phyloP scores from a whole-genome alignment of 257 asterid genomes.

The Capsicum chinense region DNA sequence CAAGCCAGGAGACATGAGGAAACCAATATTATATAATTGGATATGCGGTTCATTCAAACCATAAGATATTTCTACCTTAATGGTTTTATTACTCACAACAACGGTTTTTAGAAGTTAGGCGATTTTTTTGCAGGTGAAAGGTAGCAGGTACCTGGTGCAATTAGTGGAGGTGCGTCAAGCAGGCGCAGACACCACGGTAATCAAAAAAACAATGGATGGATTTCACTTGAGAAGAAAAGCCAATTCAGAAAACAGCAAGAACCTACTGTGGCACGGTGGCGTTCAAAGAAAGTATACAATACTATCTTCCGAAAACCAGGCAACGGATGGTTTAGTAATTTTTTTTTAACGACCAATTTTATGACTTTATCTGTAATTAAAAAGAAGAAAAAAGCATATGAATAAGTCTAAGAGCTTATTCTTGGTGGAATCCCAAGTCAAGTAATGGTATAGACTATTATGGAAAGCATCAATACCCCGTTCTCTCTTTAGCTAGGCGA shows the following conservation, averaged over 20 bases:
- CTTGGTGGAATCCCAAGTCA: background rate
- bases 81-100: background rate
- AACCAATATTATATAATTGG: background rate
- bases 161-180: background rate
- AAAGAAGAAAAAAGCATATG: background rate
- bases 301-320: background rate
- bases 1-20: background rate
- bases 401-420: background rate
- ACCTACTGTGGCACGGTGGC: background rate
- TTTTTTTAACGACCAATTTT: background rate
- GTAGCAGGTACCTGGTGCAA: background rate
- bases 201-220: background rate
- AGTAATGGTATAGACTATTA: background rate
- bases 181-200: background rate
- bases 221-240: background rate
- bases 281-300: slow-evolving; percentile 1
- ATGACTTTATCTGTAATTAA: background rate
- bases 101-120: background rate
- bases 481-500: background rate
- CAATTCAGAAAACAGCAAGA: background rate
- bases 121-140: background rate
- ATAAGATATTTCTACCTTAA: background rate
- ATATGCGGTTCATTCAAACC: background rate
- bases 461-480: background rate
- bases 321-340: background rate